Base-by-base conservation (phyloP, 23 red algal species). In the Pyropia yezoensis region DNA sequence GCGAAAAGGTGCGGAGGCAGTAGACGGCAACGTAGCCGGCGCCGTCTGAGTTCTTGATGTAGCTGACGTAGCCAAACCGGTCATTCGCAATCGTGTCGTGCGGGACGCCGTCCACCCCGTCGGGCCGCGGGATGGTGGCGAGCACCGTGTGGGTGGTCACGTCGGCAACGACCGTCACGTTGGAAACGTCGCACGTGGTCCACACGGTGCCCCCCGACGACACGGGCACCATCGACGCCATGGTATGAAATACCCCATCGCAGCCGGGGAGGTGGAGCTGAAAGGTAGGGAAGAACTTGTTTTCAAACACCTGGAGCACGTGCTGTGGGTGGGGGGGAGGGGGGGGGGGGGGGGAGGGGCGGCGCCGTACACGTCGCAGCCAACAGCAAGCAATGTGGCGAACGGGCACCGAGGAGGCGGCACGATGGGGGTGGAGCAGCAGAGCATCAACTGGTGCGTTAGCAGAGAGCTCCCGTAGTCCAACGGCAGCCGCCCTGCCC, bases 201-300 rank as follows among this genome's bases (percentile, higher is more conserved):
- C 72, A 76, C 5, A 76, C 72, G 58, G 65, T 62, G 18, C 47
- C 59, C 18, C 65, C 62, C 55, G 55, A 33, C 55, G 47, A 58
- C 24, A 39, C 19, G 14, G 8, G 28, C 18, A 51, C 33, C 39
- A n/a, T 24, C 24, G 72, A 64, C 0, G 39, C 65, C 72, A 76
- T 76, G 14, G 57, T 60, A 20, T 76, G 72, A 61, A 76, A 76
- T 14, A 76, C 62, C 53, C 72, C 72, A 52, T 62, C 39, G 28
- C 59, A 61, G 33, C 59, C 65, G 1, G 54, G 26, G 14, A 76
- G 22, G 39, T 6, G 1, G 4, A 47, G 39, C 39, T 13, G 3
- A 13, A 47, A 47, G 6, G 39, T 47, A 8, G 39, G 39, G 39
- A 12, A 47, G 9, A 47, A 47, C 39, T 47, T 47, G 39, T 47